Base-by-base conservation (phyloP, 2,329 filamentous ascomycete species). In the Microsporum audouinii region DNA sequence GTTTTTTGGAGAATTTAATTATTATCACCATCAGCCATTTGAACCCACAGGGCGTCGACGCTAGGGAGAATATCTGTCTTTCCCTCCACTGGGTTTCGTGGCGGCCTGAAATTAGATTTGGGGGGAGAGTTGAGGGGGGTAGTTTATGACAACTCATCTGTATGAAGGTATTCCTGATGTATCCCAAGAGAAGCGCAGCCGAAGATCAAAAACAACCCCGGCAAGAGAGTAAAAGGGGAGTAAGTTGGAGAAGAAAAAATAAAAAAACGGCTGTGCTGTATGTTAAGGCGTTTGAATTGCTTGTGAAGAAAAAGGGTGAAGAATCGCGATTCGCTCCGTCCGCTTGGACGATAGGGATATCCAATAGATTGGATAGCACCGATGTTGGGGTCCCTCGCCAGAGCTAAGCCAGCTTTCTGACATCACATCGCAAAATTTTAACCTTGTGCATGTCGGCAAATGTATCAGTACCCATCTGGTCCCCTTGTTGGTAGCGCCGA, bases 71-170 rank as follows among this genome's bases (percentile, higher is more conserved):
- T 55, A 34, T 55, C 51, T 36, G 31, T 55, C 51, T 23, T 23
- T 55, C n/a, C 23, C 33, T 36, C 33, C n/a, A 55, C 43, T 45
- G 59, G 62, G n/a, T 57, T 41, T 60, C 45, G 45, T 63, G 27
- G 39, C 17, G 33, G 33, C 49, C 43, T 29, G 33, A 38, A 51
- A 58, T 51, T 58, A 59, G 55, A 55, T 34, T 36, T 36, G 31
- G 51, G 51, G 17, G 33, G 7, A 36, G 31, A 12, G 17, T 36
- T 36, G 45, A 51, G n/a, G 51, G 49, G 51, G 51, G 51, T 55
- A 36, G 51, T 36, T 55, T 55, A 34, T 55, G 51, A 55, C 49
- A 53, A 53, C 49, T 53, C 49, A 53, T 33, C 49, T 53, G 49
- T 34, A 33, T 53, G 27, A 53, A 34, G 27, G 49, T 53, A 53